phyloP scores from a whole-genome alignment of 1,284 basidiomycete species.

The Neolentinus lepideus region DNA sequence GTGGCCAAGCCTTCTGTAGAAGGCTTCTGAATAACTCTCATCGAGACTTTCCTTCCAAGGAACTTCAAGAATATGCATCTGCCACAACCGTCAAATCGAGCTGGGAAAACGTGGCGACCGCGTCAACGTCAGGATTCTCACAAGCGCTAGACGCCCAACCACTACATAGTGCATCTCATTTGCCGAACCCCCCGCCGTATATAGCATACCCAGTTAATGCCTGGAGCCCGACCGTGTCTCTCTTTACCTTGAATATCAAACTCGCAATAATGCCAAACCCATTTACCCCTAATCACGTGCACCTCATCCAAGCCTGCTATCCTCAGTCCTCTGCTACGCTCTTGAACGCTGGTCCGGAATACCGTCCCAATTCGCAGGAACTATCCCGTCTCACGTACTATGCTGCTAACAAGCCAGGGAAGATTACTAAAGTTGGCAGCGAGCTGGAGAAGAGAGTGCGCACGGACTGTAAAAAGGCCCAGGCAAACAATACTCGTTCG shows the following conservation, averaged over 20 bases:
- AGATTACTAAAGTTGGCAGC: conserved; percentile 79
- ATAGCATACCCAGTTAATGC: neutral
- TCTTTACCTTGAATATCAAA: neutral
- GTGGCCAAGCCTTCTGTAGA: too few species aligned
- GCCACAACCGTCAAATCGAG: neutral
- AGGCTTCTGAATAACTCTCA: too few species aligned
- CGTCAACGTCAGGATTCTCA: neutral
- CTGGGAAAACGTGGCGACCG: neutral
- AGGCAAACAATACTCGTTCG: conserved; percentile 66
- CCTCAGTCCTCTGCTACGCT: conserved; percentile 72
- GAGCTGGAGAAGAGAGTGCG: conserved; percentile 79
- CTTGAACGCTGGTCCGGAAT: conserved; percentile 71
- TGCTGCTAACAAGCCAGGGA: conserved; percentile 85
- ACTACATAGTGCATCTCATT: conserved; percentile 6
- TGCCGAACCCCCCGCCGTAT: conserved; percentile 19
- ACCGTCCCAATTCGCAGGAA: conserved; percentile 84
- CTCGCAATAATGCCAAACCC: conserved; percentile 17
- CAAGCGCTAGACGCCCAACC: neutral
- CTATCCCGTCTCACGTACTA: conserved; percentile 90
- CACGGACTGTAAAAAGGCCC: conserved; percentile 63
- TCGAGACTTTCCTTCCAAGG: too few species aligned
- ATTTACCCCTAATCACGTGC: conserved; percentile 83
- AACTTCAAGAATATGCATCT: neutral
- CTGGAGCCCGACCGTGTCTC: neutral
- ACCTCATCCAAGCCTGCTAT: conserved; percentile 87